Evolutionary conservation across 768 basidiomycete species (phyloP), one percentile per base, ranked within the genome.

Genomic region (Multifurca ochricompacta): DNA sequence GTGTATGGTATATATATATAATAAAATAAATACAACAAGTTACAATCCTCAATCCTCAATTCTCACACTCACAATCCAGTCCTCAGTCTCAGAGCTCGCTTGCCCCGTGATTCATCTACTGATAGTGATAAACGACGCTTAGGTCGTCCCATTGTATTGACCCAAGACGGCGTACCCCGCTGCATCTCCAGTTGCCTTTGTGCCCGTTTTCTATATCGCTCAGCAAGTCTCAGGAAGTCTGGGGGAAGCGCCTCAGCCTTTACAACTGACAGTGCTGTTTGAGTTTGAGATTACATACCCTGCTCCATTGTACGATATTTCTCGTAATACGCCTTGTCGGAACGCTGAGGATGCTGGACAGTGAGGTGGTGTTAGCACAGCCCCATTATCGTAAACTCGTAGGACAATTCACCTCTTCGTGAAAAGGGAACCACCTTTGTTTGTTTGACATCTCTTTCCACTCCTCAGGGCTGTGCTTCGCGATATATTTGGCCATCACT

Each of bases 401-500:
- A 3, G 9, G 28, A 37, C 42, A 40, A 66, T 70, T 59, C 62
- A 83, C 84, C 62, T 71, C 72, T 63, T 75, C 71, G 42, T 70
- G 66, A 59, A 80, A 85, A 16, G 73, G 65, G 1, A 71, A 71
- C 82, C 83, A 87, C 63, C 75, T 74, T 31, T 82, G 78, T 52
- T 68, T 74, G 0, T 54, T 53, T 16, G 67, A 61, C 57, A 71
- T 64, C 23, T 65, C 66, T 23, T 71, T 64, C 72, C 80, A 86
- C 46, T 77, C 63, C 3, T 71, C 67, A 48, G 70, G 71, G 23
- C 21, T 34, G 25, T 52, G 16, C 45, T 37, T 42, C 23, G 78
- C 77, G 32, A 85, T 76, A 66, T 83, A 77, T 59, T 75, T 78
- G 13, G 83, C 82, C 46, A 80, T 70, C 43, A 77, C 71, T 56